These are phyloP conservation scores for Globisporangium paddicum DNA, from an alignment of 352 stramenopile genomes.

Conservation along the genomic window DNA sequence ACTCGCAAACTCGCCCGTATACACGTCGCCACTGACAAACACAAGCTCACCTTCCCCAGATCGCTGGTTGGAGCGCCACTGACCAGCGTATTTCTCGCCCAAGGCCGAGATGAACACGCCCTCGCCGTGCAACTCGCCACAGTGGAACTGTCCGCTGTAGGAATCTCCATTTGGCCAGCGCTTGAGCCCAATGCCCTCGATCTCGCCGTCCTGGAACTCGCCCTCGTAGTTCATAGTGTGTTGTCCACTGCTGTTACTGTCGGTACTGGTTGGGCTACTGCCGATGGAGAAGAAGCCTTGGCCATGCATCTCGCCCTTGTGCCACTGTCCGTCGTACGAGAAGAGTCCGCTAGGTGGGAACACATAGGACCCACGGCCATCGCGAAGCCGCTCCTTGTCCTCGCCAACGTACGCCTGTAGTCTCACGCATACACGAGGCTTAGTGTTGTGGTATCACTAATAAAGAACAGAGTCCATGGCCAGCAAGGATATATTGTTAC, in stretches of 20 bases:
- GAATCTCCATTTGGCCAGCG: slow-evolving; percentile 50
- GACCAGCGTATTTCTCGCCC: slow-evolving; percentile 52
- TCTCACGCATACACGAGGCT: no score
- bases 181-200: slow-evolving; percentile 49
- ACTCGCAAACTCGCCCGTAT: slow-evolving; percentile 32
- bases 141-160: slow-evolving; percentile 51
- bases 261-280: slow-evolving; percentile 4
- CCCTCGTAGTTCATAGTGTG: slow-evolving; percentile 31
- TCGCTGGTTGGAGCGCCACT: slow-evolving; percentile 48
- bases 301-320: slow-evolving; percentile 53
- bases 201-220: slow-evolving; percentile 52
- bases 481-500: background rate
- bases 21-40: slow-evolving; percentile 27
- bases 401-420: slow-evolving; percentile 34
- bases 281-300: slow-evolving; percentile 32
- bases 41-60: slow-evolving; percentile 32
- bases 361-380: slow-evolving; percentile 39
- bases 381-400: slow-evolving; percentile 32
- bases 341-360: slow-evolving; percentile 38
- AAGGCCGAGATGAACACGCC: slow-evolving; percentile 32
- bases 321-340: slow-evolving; percentile 68
- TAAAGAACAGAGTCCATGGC: no score
- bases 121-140: slow-evolving; percentile 50
- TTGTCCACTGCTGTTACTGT: slow-evolving; percentile 12
- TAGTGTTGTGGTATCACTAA: background rate